A percentile compares a stretch with the other conserved stretches of the same genome.
Evolutionary conservation across 73 alveolate genomes (phyloP).

Genomic region (Symbiodinium natans): DNA sequence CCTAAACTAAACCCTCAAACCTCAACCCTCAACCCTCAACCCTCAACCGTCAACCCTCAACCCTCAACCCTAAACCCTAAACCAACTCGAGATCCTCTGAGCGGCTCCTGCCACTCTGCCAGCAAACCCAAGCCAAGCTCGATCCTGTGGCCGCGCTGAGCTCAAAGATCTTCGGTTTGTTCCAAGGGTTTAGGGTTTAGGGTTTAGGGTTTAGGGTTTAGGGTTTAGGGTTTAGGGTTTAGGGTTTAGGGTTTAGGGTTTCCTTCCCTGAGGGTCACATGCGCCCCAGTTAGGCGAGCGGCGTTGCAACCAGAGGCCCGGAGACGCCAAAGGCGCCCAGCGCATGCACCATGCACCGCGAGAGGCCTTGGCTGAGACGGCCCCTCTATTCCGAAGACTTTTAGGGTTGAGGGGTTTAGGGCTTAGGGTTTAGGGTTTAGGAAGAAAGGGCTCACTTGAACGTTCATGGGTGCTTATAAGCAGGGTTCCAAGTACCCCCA

Average conservation of each 20-base stretch:
- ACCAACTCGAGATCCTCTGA: background rate
- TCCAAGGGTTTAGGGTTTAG: background rate
- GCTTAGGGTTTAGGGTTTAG: no score
- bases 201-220: background rate
- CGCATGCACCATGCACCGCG: conserved; percentile 93
- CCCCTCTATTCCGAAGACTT: background rate
- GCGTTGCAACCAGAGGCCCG: conserved; percentile 69
- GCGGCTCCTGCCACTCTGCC: conserved; percentile 82
- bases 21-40: background rate
- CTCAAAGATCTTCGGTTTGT: background rate
- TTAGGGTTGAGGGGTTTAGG: background rate
- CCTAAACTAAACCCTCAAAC: background rate
- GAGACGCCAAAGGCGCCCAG: conserved; percentile 82
- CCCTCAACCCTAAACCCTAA: conserved; percentile 2
- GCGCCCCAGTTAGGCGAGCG: background rate
- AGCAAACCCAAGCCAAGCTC: conserved; percentile 62
- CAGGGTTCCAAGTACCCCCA: no score
- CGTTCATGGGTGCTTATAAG: no score
- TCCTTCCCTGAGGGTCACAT: no score
- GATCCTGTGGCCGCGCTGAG: conserved; percentile 39
- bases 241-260: background rate
- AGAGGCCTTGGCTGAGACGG: conserved; percentile 71
- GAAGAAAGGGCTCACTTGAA: no score
- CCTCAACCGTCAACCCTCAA: background rate
- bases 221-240: background rate